These are phyloP conservation scores for Kodamaea laetipori DNA, from an alignment of 805 yeast genomes.

Conservation along the genomic window DNA sequence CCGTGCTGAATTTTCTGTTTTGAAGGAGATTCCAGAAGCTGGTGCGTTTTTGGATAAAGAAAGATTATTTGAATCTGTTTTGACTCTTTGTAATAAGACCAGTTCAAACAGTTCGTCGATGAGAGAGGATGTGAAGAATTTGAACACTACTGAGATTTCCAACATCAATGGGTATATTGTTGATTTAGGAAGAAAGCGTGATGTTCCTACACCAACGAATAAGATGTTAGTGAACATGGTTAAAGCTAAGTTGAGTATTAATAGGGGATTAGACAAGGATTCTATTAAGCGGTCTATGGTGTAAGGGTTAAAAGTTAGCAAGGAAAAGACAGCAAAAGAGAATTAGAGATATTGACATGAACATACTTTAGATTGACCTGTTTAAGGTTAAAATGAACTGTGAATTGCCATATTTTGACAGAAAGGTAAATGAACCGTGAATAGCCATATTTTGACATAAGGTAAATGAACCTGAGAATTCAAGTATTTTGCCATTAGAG, in stretches of 20 bases:
- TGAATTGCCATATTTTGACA: no score
- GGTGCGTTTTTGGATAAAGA: constrained; percentile 32
- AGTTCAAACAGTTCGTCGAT: constrained; percentile 66
- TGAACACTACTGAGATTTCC: constrained; percentile 72
- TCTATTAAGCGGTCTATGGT: constrained; percentile 5
- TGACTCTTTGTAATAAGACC: constrained; percentile 38
- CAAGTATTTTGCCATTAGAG: no score
- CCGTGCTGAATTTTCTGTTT: constrained; percentile 25
- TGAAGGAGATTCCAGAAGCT: constrained; percentile 34
- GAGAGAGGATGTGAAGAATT: constrained; percentile 63
- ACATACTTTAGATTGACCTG: no score
- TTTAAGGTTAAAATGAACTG: no score
- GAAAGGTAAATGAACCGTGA: no score
- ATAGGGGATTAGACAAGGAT: constrained; percentile 28
- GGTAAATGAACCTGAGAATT: no score
- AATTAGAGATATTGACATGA: no score
- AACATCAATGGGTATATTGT: constrained; percentile 82
- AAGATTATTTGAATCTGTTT: constrained; percentile 36
- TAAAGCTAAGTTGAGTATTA: constrained; percentile 36
- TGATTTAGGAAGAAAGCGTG: constrained; percentile 49
- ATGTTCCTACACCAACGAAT: constrained; percentile 50
- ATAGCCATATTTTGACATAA: no score
- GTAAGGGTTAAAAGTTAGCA: no score
- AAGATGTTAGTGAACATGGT: constrained; percentile 48
- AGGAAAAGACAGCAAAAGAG: no score